These are phyloP conservation scores for Colletotrichum sansevieriae DNA, from an alignment of 2,329 filamentous ascomycete species.

Conservation along the genomic window DNA sequence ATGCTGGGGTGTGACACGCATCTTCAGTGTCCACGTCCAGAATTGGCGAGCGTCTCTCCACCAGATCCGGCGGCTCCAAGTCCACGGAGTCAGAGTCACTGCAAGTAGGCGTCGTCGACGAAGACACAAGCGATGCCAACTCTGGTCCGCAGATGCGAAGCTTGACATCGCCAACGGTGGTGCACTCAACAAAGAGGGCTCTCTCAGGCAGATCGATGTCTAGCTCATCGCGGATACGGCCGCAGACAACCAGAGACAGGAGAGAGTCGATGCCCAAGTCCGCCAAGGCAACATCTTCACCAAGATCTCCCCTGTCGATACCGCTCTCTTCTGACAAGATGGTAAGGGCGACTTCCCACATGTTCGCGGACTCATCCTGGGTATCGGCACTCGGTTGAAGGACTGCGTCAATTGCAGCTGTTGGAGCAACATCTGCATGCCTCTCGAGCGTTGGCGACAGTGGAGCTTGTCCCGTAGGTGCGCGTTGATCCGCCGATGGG, in stretches of 20 bases:
- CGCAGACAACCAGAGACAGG: constrained; percentile 68
- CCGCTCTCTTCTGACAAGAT: neutral
- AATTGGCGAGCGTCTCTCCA: neutral
- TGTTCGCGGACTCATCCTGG: neutral
- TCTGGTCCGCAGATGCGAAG: constrained; percentile 40
- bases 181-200: constrained; percentile 63
- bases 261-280: constrained; percentile 73
- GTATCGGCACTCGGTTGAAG: neutral
- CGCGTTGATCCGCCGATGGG: constrained; percentile 56
- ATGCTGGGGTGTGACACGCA: neutral
- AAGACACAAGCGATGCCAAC: neutral
- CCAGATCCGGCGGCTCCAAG: neutral
- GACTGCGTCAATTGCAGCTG: neutral
- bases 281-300: constrained; percentile 30
- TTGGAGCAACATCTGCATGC: neutral
- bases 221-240: constrained; percentile 69
- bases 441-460: neutral
- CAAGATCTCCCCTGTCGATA: neutral
- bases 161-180: constrained; percentile 67
- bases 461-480: neutral
- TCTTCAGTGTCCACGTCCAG: neutral
- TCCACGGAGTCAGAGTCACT: constrained; percentile 2
- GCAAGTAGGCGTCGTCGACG: neutral
- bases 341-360: neutral
- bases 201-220: constrained; percentile 66